A percentile compares a stretch with the other conserved stretches of the same genome.
Evolutionary conservation across 2,329 filamentous ascomycete genomes (phyloP).

Genomic region (Aureobasidium leucospermi): DNA sequence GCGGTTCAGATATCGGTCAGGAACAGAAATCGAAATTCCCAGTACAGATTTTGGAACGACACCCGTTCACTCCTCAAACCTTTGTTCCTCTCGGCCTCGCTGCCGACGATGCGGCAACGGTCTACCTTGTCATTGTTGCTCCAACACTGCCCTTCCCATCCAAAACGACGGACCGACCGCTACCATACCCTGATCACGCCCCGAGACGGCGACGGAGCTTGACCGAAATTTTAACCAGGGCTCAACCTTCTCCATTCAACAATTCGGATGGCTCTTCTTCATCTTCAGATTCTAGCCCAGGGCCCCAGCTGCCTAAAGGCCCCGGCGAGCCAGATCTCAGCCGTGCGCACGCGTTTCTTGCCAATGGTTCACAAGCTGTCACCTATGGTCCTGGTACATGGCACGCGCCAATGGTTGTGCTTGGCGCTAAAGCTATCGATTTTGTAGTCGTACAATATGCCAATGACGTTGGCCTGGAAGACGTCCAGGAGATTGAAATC

Average conservation of each 20-base stretch:
- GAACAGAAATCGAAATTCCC: conserved; percentile 44
- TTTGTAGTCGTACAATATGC: conserved; percentile 87
- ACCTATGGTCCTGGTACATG: conserved; percentile 88
- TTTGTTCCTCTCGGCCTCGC: conserved; percentile 69
- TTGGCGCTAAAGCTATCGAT: conserved; percentile 64
- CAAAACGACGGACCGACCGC: conserved; percentile 24
- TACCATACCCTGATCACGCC: conserved; percentile 36
- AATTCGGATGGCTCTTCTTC: conserved; percentile 37
- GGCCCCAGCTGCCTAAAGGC: conserved; percentile 28
- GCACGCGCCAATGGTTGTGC: conserved; percentile 93
- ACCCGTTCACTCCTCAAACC: conserved; percentile 90
- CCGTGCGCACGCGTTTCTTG: conserved; percentile 69
- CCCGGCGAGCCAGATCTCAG: conserved; percentile 65
- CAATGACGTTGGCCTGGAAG: conserved; percentile 73
- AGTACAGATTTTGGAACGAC: conserved; percentile 73
- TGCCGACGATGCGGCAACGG: conserved; percentile 36
- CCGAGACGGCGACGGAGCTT: conserved; percentile 21
- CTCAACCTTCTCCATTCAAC: conserved; percentile 41
- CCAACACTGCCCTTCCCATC: conserved; percentile 53
- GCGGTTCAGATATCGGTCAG: not conserved
- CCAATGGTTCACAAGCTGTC: conserved; percentile 70
- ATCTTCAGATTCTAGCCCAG: conserved; percentile 10
- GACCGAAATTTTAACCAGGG: conserved; percentile 35
- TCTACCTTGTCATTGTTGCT: conserved; percentile 83
- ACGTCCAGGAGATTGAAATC: conserved; percentile 71